Evolutionary conservation across 805 yeast species (phyloP), one percentile per base, ranked within the genome.

Genomic region (Kodamaea fukazawae): DNA sequence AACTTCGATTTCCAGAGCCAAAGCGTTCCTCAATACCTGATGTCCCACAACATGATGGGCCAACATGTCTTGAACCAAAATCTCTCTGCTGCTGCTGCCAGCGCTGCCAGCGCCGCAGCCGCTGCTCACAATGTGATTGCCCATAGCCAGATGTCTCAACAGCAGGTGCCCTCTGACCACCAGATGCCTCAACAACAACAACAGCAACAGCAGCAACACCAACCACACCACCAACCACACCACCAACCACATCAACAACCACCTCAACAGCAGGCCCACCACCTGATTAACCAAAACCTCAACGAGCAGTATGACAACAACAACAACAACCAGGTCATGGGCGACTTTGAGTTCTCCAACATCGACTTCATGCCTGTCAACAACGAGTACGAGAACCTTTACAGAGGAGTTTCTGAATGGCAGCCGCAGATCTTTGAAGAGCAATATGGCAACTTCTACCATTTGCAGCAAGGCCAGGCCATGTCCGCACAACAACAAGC

Each of bases 211-310:
- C 23, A 20, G 8, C 23, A 20, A 20, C 23, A 20, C 5, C 23
- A 14, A 18, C 38, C 15, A 12, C 32, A 25, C 12, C 32, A 23
- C 8, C 34, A 20, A 8, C 42, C 13, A 14, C 37, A 20, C n/a
- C 37, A 33, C 12, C 43, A n/a, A 34, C 9, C 29, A n/a, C 8
- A 28, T 28, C 30, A 28, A 29, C 20, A 14, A 31, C 26, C 17
- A 34, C 39, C 15, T 32, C 37, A 34, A 39, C 38, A 38, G 18
- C 41, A 22, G 15, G 34, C 14, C n/a, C 37, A 33, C 12, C 43
- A 34, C 9, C 29, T 15, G 30, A 28, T 28, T 9, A 28, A 29
- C 20, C 23, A 31, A 31, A 16, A 34, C 39, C 15, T 32, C 37
- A 34, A 39, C 38, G 33, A 27, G 13, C 5, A 28, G 2, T 13